A percentile compares a stretch with the other conserved stretches of the same genome.
These are phyloP conservation scores for Solioccasus polychromus DNA, from an alignment of 768 basidiomycete species.

Conservation along the genomic window DNA sequence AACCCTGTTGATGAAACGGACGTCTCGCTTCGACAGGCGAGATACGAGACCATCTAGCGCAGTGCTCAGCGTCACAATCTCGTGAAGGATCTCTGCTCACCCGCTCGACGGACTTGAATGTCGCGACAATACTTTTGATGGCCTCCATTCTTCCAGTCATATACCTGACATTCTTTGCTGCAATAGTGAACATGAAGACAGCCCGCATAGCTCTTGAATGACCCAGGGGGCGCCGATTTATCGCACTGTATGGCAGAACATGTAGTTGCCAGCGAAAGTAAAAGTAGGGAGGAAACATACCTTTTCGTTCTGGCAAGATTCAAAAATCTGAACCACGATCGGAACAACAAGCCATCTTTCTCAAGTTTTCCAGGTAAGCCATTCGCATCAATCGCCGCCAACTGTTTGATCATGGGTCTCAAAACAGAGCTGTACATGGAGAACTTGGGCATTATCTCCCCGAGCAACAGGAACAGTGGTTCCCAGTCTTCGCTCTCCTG, in stretches of 20 bases:
- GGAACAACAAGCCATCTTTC: slow-evolving; percentile 13
- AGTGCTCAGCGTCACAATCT: background rate
- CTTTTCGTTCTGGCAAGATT: slow-evolving; percentile 26
- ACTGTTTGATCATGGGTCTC: slow-evolving; percentile 13
- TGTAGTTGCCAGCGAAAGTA: background rate
- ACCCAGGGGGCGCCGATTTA: slow-evolving; percentile 23
- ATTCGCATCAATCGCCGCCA: slow-evolving; percentile 12
- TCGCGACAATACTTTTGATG: slow-evolving; percentile 25
- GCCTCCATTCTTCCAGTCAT: slow-evolving; percentile 29
- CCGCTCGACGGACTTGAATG: slow-evolving; percentile 25
- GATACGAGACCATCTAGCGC: slow-evolving; percentile 19
- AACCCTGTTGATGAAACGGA: slow-evolving; percentile 25
- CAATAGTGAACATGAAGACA: slow-evolving; percentile 31
- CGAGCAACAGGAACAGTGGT: slow-evolving; percentile 22
- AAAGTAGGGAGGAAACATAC: slow-evolving; percentile 7
- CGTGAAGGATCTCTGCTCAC: slow-evolving; percentile 9
- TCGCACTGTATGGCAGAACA: slow-evolving; percentile 14
- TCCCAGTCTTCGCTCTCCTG: slow-evolving; percentile 29
- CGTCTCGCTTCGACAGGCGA: slow-evolving; percentile 20
- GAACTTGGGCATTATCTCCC: slow-evolving; percentile 26
- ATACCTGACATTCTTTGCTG: slow-evolving; percentile 29
- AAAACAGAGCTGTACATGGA: slow-evolving; percentile 23
- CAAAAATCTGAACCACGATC: slow-evolving; percentile 21
- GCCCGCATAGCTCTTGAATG: slow-evolving; percentile 26
- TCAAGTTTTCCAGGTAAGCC: slow-evolving; percentile 14